Evolutionary conservation across 2,329 filamentous ascomycete species (phyloP), one percentile per base, ranked within the genome.

Genomic region (Orbilia blumenaviensis): DNA sequence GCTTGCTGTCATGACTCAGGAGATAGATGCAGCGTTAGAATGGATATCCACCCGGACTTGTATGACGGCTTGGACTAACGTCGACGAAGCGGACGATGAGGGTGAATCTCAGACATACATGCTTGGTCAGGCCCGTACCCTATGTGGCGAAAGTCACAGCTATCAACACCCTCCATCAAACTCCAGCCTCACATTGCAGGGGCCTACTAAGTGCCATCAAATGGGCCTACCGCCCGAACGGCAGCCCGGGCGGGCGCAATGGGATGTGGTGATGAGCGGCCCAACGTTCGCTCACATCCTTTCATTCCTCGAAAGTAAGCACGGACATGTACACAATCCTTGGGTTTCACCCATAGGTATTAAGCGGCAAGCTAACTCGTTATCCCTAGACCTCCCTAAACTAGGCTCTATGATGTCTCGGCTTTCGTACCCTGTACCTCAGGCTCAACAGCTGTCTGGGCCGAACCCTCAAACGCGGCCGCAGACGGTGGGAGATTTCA

Each of bases 1-100:
- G 10, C 71, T 75, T 3, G 63, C 56, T 12, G 54, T 75, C 7
- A 75, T 75, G 71, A 75, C 71, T 16, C 63, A 63, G 56, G 71
- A 75, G 14, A 68, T 75, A 29, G 71, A 75, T 42, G 62, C 71
- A 9, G 71, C 71, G 2, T 21, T 75, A 21, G 71, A 75, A 29
- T 75, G 71, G 71, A 75, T 75, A 41, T 67, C 62, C 14, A 68
- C 54, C 1, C 52, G 71, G 14, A 75, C 71, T 2, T 75, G 63
- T 27, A 61, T 75, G 48, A 61, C 58, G 2, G 54, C 62, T 23
- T 75, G 54, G 56, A 75, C 71, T 1, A 62, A 67, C 27, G 44
- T 58, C 44, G 71, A 68, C 12, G 71, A 75, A n/a, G 34, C 52
- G 2, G 71, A 75, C 9, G 71, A 68, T 29, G 60, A 75, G 16